phyloP scores from a whole-genome alignment of 305 asterid genomes.

The Fraxinus sp. region DNA sequence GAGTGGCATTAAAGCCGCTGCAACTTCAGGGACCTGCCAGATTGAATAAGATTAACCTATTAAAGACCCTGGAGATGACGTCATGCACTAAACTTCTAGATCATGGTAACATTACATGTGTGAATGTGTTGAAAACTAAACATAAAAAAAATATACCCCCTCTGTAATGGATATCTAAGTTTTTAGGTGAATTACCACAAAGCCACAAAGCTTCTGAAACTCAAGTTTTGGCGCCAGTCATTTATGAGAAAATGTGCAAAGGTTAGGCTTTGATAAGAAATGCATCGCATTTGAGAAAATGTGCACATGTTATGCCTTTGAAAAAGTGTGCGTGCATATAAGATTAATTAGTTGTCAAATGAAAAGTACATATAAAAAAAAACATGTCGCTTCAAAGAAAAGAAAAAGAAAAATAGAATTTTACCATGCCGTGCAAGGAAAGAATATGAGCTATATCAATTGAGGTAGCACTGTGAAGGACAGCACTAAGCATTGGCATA shows the following conservation, averaged over 20 bases:
- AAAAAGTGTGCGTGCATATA: background rate
- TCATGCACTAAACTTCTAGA: background rate
- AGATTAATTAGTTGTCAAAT: background rate
- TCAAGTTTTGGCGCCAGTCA: background rate
- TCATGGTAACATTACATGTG: background rate
- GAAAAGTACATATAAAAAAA: background rate
- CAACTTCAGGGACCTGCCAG: constrained; percentile 33
- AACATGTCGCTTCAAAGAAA: background rate
- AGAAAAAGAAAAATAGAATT: background rate
- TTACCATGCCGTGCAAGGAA: constrained; percentile 32
- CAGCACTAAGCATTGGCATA: constrained; percentile 26
- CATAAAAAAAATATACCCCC: background rate
- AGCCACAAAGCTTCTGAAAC: background rate
- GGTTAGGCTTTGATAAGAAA: background rate
- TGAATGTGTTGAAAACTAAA: background rate
- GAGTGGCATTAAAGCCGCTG: constrained; percentile 35
- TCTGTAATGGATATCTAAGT: background rate
- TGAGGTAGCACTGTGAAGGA: constrained; percentile 23
- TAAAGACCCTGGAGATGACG: background rate
- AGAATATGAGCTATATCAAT: constrained; percentile 27
- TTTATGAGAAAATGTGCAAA: background rate
- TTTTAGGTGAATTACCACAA: background rate
- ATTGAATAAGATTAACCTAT: background rate
- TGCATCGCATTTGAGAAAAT: background rate
- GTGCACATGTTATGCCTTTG: background rate